These are phyloP conservation scores for Kuraishia molischiana DNA, from an alignment of 805 yeast species.

Conservation along the genomic window DNA sequence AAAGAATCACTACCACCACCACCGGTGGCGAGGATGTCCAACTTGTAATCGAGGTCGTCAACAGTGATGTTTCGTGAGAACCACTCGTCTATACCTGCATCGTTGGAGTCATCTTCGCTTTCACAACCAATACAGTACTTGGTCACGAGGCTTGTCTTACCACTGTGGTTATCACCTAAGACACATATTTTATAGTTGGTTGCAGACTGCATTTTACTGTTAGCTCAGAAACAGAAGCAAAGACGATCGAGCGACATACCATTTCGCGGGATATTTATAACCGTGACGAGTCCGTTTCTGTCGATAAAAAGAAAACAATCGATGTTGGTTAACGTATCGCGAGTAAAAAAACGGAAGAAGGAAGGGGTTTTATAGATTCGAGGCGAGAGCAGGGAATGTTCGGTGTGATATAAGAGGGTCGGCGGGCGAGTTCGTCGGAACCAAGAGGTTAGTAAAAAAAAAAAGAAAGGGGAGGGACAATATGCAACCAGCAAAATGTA, in stretches of 20 bases:
- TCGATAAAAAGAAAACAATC: too few species aligned
- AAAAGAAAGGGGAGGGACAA: too few species aligned
- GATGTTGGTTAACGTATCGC: too few species aligned
- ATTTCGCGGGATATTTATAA: not conserved
- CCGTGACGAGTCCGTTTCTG: not conserved
- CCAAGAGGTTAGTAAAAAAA: too few species aligned
- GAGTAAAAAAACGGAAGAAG: too few species aligned
- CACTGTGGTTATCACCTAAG: constrained; percentile 19
- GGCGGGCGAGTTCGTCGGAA: too few species aligned
- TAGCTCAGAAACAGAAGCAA: too few species aligned
- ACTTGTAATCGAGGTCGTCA: constrained; percentile 24
- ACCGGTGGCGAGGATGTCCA: constrained; percentile 73
- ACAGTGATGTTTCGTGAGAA: constrained; percentile 15
- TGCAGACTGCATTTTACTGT: too few species aligned
- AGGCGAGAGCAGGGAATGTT: too few species aligned
- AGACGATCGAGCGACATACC: not conserved
- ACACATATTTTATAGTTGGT: constrained; percentile 16
- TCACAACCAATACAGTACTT: constrained; percentile 13
- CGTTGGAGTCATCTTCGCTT: constrained; percentile 8
- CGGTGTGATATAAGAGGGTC: too few species aligned
- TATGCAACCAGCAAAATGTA: too few species aligned
- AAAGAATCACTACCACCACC: constrained; percentile 53
- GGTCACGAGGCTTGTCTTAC: constrained; percentile 19
- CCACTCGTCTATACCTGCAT: constrained; percentile 18
- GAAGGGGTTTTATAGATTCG: too few species aligned